These are phyloP conservation scores for Skeletonema marinoi DNA, from an alignment of 108 stramenopile genomes.

Conservation along the genomic window DNA sequence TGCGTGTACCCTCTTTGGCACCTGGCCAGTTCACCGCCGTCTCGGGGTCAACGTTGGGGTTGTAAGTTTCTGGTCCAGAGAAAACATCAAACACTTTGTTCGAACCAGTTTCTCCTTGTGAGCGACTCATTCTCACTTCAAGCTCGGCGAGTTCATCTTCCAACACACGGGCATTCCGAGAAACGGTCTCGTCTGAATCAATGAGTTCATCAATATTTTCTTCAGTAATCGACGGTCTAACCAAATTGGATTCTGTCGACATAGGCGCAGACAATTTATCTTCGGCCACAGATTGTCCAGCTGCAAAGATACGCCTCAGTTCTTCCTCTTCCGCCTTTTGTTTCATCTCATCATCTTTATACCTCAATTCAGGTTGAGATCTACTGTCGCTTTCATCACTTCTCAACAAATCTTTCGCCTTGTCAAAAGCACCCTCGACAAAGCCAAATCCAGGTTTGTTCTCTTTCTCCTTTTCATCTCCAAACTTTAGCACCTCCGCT, in stretches of 20 bases:
- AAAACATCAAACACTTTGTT: slow-evolving; percentile 82
- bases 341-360: slow-evolving; percentile 21
- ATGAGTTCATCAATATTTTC: slow-evolving; percentile 74
- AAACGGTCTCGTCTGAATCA: slow-evolving; percentile 67
- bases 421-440: slow-evolving; percentile 79
- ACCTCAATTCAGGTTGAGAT: slow-evolving; percentile 11
- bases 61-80: slow-evolving; percentile 84
- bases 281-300: slow-evolving; percentile 69
- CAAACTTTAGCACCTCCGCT: slow-evolving; percentile 71
- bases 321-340: slow-evolving; percentile 63
- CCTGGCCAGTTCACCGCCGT: slow-evolving; percentile 87
- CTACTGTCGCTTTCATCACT: slow-evolving; percentile 34
- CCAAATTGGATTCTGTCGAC: slow-evolving; percentile 12
- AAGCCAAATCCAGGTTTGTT: slow-evolving; percentile 68
- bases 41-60: slow-evolving; percentile 82
- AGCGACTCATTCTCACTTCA: slow-evolving; percentile 67
- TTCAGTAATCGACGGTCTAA: slow-evolving; percentile 25
- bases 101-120: slow-evolving; percentile 57
- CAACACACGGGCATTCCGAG: slow-evolving; percentile 66
- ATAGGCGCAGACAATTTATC: slow-evolving; percentile 38
- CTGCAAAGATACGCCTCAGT: slow-evolving; percentile 71
- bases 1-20: slow-evolving; percentile 67
- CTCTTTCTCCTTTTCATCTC: slow-evolving; percentile 70
- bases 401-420: slow-evolving; percentile 75
- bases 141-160: slow-evolving; percentile 84